Evolutionary conservation across 2,329 filamentous ascomycete species (phyloP).

Genomic region (Colletotrichum sublineola): DNA sequence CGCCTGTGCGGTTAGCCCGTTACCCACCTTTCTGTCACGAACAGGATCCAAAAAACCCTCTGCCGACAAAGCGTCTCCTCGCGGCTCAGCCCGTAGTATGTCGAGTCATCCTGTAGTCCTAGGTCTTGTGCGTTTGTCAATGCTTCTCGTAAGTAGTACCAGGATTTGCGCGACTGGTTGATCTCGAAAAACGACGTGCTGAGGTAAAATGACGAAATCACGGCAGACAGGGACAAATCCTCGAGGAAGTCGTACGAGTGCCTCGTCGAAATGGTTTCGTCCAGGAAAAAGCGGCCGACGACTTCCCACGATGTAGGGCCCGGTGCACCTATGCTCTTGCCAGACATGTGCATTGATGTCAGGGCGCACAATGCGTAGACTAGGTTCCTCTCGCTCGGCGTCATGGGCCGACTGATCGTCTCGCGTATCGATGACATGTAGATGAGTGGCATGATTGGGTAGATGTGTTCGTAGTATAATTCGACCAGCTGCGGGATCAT

Average conservation of each 20-base stretch:
- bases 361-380: conserved; percentile 71
- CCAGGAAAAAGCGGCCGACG: conserved; percentile 68
- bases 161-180: conserved; percentile 72
- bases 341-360: conserved; percentile 64
- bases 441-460: conserved; percentile 74
- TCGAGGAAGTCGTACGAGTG: conserved; percentile 71
- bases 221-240: conserved; percentile 64
- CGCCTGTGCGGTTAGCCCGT: too few species aligned
- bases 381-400: conserved; percentile 57
- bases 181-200: conserved; percentile 73
- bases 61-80: conserved; percentile 67
- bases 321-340: conserved; percentile 55
- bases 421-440: conserved; percentile 68
- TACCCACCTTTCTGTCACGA: conserved; percentile 70
- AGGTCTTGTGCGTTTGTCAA: conserved; percentile 71
- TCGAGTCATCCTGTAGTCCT: conserved; percentile 69
- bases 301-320: conserved; percentile 59
- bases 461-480: conserved; percentile 72
- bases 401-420: conserved; percentile 59
- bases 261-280: conserved; percentile 69
- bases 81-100: conserved; percentile 62
- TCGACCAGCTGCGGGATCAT: conserved; percentile 69
- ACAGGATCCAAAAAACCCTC: conserved; percentile 73
- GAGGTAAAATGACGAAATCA: conserved; percentile 74
- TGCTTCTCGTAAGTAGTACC: conserved; percentile 73